Evolutionary conservation across 2,329 filamentous ascomycete species (phyloP).

Genomic region (Trichoderma lentiforme): DNA sequence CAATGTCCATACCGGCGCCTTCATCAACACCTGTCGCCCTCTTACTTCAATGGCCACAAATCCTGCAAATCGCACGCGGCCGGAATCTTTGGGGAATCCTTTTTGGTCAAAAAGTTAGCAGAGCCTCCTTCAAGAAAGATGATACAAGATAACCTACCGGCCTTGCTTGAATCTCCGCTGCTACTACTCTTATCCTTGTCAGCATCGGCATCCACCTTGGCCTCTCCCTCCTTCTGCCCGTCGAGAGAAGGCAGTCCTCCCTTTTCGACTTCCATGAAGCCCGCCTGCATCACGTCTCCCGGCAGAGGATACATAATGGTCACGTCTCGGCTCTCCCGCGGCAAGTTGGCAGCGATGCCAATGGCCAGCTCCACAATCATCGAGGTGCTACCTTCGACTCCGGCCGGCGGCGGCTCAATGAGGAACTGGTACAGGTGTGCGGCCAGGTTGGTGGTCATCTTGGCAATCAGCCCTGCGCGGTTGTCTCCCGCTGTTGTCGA

Average conservation of each 20-base stretch:
- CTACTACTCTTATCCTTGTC: constrained; percentile 43
- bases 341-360: constrained; percentile 79
- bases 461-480: constrained; percentile 65
- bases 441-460: constrained; percentile 65
- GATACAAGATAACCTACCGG: constrained; percentile 40
- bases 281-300: constrained; percentile 64
- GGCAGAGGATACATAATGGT: constrained; percentile 82
- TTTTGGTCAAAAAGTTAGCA: constrained; percentile 25
- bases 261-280: constrained; percentile 87
- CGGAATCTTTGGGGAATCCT: constrained; percentile 43
- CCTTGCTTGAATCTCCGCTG: constrained; percentile 44
- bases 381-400: constrained; percentile 80
- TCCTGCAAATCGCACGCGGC: constrained; percentile 68
- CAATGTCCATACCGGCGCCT: constrained; percentile 70
- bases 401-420: constrained; percentile 70
- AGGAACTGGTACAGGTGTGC: constrained; percentile 70
- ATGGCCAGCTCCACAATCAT: constrained; percentile 94
- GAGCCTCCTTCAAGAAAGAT: rapidly evolving
- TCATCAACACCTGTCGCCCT: constrained; percentile 70
- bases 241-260: constrained; percentile 59
- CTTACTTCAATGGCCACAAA: constrained; percentile 74
- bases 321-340: constrained; percentile 87
- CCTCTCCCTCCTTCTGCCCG: constrained; percentile 40
- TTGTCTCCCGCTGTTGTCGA: constrained; percentile 64
- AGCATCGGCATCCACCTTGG: constrained; percentile 40